Percentiles rank a stretch among this genome's conserved stretches.
Conservation (phyloP, 257 asterid species). For the Oldenlandia corymbosa region DNA sequence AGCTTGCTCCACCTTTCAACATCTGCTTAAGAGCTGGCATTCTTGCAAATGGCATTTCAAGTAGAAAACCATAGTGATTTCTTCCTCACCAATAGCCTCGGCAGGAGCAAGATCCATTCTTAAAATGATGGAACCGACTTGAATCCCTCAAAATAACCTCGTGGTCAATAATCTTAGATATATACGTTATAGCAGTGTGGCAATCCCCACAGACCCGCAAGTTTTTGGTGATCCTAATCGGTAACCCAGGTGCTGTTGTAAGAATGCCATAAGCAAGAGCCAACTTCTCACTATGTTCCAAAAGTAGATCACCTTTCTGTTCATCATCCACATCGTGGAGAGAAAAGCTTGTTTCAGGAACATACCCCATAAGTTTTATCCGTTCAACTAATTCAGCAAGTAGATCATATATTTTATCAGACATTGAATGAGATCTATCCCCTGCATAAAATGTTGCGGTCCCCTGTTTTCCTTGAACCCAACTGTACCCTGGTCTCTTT, state of each 20-base stretch:
- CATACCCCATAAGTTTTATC: conserved; percentile 70
- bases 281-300: conserved; percentile 91
- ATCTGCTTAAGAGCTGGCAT: background rate
- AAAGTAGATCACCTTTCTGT: conserved; percentile 69
- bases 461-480: conserved; percentile 86
- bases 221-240: conserved; percentile 86
- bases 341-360: conserved; percentile 79
- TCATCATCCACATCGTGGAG: conserved; percentile 97
- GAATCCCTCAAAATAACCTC: conserved; percentile 81
- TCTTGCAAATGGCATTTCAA: background rate
- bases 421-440: conserved; percentile 74
- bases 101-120: conserved; percentile 83
- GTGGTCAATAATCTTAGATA: conserved; percentile 64
- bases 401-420: conserved; percentile 49
- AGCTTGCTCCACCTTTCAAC: background rate
- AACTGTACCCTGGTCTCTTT: conserved; percentile 94
- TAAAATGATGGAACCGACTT: conserved; percentile 91
- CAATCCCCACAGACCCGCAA: conserved; percentile 92
- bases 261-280: conserved; percentile 88
- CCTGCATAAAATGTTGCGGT: conserved; percentile 67
- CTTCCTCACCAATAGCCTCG: conserved; percentile 70
- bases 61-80: background rate
- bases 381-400: conserved; percentile 56
- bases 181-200: conserved; percentile 58
- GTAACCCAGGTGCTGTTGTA: conserved; percentile 63